Evolutionary conservation across 352 stramenopile species (phyloP).

Genomic region (Phytophthora hibernalis): DNA sequence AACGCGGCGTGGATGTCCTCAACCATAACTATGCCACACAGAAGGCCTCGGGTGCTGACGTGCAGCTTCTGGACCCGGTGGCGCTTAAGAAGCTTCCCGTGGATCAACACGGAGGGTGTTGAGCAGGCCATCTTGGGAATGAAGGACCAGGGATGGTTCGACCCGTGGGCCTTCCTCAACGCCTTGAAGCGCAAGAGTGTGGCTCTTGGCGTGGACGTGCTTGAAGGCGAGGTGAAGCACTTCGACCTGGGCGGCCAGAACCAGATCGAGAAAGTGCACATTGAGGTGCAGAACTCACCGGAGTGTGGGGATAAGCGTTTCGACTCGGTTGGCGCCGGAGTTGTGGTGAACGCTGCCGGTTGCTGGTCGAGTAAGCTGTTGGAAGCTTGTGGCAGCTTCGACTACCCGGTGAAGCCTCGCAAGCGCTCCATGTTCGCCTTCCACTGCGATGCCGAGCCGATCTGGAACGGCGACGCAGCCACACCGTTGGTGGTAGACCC

Average conservation of each 20-base stretch:
- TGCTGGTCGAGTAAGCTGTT: constrained; percentile 77
- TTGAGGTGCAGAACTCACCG: constrained; percentile 38
- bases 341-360: constrained; percentile 83
- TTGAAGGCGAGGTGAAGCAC: constrained; percentile 73
- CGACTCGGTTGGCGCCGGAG: constrained; percentile 47
- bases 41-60: constrained; percentile 52
- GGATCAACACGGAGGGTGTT: constrained; percentile 75
- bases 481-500: constrained; percentile 80
- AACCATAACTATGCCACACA: constrained; percentile 60
- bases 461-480: constrained; percentile 69
- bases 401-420: constrained; percentile 80
- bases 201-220: constrained; percentile 72
- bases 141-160: constrained; percentile 86
- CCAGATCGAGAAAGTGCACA: constrained; percentile 68
- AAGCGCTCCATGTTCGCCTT: constrained; percentile 86
- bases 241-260: constrained; percentile 66
- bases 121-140: constrained; percentile 66
- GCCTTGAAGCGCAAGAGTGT: constrained; percentile 81
- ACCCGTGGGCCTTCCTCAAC: constrained; percentile 81
- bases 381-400: constrained; percentile 67
- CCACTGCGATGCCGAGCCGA: constrained; percentile 77
- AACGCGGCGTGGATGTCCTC: constrained; percentile 65
- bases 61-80: constrained; percentile 59
- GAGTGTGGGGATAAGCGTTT: constrained; percentile 33
- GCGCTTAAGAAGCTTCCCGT: constrained; percentile 74